Percentiles rank a stretch among this genome's conserved stretches.
Conservation (phyloP, 73 alveolate species). For the Symbiodinium pilosum region DNA sequence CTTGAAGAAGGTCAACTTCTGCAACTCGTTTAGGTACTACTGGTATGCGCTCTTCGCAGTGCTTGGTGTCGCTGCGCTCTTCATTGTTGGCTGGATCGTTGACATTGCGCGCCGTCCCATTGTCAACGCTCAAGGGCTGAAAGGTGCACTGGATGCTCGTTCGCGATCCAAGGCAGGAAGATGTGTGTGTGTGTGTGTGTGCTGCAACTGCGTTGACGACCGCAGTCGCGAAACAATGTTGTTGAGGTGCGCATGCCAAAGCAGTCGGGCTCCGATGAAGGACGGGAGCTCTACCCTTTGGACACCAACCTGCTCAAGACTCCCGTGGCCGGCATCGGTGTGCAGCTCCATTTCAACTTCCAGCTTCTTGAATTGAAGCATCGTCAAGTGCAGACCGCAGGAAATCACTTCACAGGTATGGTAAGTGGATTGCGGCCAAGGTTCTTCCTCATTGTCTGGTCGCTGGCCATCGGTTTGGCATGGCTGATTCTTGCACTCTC, state of each 20-base stretch:
- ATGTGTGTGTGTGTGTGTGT: no score
- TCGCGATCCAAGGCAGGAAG: conserved; percentile 63
- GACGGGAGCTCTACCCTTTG: conserved; percentile 18
- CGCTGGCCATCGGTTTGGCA: not conserved
- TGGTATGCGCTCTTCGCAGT: conserved; percentile 81
- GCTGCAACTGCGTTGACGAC: not conserved
- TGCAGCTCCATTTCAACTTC: conserved; percentile 22
- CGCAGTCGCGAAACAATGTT: not conserved
- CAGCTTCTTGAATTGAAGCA: not conserved
- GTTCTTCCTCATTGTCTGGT: conserved; percentile 23
- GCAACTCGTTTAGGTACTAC: not conserved
- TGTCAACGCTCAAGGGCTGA: conserved; percentile 42
- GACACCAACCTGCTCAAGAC: conserved; percentile 66
- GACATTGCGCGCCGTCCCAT: conserved; percentile 80
- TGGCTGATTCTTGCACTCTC: conserved; percentile 21
- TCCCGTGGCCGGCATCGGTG: conserved; percentile 79
- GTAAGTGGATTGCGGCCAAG: no score
- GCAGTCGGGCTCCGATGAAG: not conserved
- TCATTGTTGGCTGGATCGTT: conserved; percentile 83
- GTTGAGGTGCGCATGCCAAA: not conserved
- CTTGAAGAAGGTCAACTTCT: not conserved
- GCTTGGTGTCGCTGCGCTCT: conserved; percentile 38
- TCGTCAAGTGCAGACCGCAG: not conserved
- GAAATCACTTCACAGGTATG: not conserved
- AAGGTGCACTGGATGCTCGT: conserved; percentile 84